Evolutionary conservation across 345 rosid genomes (phyloP).

Genomic region (Schrenkiella parvula): DNA sequence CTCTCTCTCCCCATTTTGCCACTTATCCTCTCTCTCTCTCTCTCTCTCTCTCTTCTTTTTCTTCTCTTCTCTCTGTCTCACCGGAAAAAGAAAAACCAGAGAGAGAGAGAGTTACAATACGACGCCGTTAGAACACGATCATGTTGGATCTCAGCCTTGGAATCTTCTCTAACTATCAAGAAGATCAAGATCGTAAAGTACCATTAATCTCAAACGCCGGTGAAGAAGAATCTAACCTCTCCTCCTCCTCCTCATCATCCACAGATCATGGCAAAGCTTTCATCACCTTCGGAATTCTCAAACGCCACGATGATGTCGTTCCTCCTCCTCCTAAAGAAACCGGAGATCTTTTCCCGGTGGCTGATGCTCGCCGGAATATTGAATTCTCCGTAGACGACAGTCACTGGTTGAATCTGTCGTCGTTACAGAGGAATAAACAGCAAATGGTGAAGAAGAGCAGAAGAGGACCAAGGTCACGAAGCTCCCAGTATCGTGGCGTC

Average conservation of each 20-base stretch:
- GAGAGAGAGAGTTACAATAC: background rate
- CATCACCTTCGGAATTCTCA: conserved; percentile 21
- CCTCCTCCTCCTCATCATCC: conserved; percentile 4
- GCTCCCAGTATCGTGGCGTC: conserved; percentile 90
- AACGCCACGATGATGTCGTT: background rate
- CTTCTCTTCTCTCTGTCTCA: background rate
- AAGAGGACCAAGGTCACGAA: conserved; percentile 84
- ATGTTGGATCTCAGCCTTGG: conserved; percentile 28
- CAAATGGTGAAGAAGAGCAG: conserved; percentile 37
- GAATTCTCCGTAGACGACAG: background rate
- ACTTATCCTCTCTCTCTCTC: conserved; percentile 26
- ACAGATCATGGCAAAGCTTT: conserved; percentile 25
- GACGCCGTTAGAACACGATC: conserved; percentile 19
- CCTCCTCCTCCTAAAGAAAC: background rate
- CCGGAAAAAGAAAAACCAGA: background rate
- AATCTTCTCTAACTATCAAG: conserved; percentile 7
- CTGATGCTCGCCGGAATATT: background rate
- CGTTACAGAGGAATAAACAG: background rate
- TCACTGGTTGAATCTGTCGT: conserved; percentile 25
- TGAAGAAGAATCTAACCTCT: conserved; percentile 11
- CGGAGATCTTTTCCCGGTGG: too few species aligned
- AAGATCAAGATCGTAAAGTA: conserved; percentile 7
- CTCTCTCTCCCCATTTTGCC: conserved; percentile 24
- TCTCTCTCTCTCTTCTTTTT: background rate
- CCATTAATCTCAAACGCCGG: background rate